Base-by-base conservation (phyloP, 768 basidiomycete species). In the Pleurotus tuoliensis region DNA sequence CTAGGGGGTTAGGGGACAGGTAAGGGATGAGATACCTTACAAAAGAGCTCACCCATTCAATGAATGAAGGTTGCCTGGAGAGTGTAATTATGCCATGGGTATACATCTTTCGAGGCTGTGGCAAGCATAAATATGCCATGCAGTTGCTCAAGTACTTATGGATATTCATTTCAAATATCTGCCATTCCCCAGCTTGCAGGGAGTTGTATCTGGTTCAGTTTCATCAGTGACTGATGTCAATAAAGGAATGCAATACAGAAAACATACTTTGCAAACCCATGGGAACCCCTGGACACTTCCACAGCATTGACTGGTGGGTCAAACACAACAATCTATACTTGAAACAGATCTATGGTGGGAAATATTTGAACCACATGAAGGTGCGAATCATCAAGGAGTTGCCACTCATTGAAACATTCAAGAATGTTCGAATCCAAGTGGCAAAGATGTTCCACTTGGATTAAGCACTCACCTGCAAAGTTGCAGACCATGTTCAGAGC, bases 301-400 rank as follows among this genome's bases (percentile, higher is more conserved):
- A 67, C 1, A 68, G 63, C 0, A 61, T 76, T 2, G 76, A 79
- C 48, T 79, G 75, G 76, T 50, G 69, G 6, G 61, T 75, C 1
- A 75, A 81, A 56, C 63, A 71, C 2, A 71, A 76, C 27, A 79
- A 79, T 56, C 65, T 77, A 1, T 76, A 69, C n/a, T 76, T 67
- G 4, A 80, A 78, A 64, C 56, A 63, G 0, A 69, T 72, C 1
- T 69, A 75, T 59, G 69, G 68, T 1, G 73, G 74, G 0, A 65
- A 67, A 6, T 66, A 60, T 3, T 71, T 71, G 2, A 78, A 75
- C 56, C 63, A 64, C 24, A 72, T 64, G 2, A 66, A 68, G 38
- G 44, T 62, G 5, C 57, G 63, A 0, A 72, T 78, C 9, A 55
- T 74, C 3, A 56, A 63, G 9, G 70, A 74, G 47, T 76, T 74